These are phyloP conservation scores for Plasmodium gonderi DNA, from an alignment of 169 alveolate species.

Conservation along the genomic window DNA sequence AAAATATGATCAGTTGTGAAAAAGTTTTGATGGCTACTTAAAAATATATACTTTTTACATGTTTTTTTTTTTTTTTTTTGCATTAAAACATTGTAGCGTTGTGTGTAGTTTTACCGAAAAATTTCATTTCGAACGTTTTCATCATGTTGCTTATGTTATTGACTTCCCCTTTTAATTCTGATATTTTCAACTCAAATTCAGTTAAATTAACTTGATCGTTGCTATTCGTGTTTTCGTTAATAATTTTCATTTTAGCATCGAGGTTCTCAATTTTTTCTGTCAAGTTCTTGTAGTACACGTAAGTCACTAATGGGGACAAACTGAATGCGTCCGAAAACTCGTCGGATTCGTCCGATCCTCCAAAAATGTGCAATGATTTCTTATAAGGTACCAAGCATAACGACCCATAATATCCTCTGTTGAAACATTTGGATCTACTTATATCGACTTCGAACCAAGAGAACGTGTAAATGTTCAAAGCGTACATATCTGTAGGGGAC, in stretches of 20 bases:
- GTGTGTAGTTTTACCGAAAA: constrained; percentile 53
- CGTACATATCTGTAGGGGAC: constrained; percentile 59
- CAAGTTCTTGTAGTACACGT: constrained; percentile 57
- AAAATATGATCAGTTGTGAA: background rate
- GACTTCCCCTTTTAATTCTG: constrained; percentile 50
- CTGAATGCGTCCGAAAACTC: constrained; percentile 63
- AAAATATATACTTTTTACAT: background rate
- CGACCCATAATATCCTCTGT: constrained; percentile 73
- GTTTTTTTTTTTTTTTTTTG: background rate
- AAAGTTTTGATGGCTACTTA: background rate
- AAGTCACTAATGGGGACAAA: constrained; percentile 67
- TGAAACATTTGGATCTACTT: constrained; percentile 44
- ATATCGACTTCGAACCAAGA: constrained; percentile 72
- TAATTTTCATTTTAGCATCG: constrained; percentile 14
- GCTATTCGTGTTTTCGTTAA: constrained; percentile 2
- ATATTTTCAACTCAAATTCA: constrained; percentile 43
- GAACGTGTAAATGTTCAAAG: constrained; percentile 55
- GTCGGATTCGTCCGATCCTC: constrained; percentile 34
- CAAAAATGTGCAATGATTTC: constrained; percentile 69
- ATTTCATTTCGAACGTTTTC: constrained; percentile 61
- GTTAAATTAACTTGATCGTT: constrained; percentile 12
- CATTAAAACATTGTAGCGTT: too few species aligned
- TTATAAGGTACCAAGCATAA: constrained; percentile 61
- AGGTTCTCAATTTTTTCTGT: constrained; percentile 37
- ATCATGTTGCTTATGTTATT: constrained; percentile 45